phyloP scores from a whole-genome alignment of 73 alveolate species.

The Paramecium sonneborni region DNA sequence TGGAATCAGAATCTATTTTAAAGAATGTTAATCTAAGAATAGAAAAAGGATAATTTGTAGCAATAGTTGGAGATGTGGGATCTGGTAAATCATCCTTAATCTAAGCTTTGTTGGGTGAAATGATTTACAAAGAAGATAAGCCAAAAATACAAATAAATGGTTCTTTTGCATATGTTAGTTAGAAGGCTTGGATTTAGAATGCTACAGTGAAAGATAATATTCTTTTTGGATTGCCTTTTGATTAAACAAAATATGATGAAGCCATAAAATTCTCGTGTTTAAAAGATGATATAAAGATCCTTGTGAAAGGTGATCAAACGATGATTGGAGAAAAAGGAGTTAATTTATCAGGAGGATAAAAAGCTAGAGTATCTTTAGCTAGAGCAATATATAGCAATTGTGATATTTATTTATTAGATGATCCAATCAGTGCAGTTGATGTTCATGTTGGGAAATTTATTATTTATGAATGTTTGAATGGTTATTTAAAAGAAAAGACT shows the following conservation, averaged over 20 bases:
- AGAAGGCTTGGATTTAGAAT: constrained; percentile 93
- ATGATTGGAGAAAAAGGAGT: constrained; percentile 97
- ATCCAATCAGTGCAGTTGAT: constrained; percentile 62
- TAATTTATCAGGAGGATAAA: constrained; percentile 97
- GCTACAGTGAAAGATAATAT: constrained; percentile 94
- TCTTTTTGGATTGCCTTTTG: constrained; percentile 83
- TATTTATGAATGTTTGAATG: constrained; percentile 22
- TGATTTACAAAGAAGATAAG: constrained; percentile 53
- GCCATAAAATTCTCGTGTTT: constrained; percentile 86
- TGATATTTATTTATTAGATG: constrained; percentile 83
- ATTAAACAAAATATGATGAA: constrained; percentile 80
- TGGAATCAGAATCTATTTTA: background rate
- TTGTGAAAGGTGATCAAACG: constrained; percentile 87
- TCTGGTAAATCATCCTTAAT: constrained; percentile 68
- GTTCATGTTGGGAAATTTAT: constrained; percentile 63
- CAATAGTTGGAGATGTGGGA: constrained; percentile 69
- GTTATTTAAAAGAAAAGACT: constrained; percentile 26
- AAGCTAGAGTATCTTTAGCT: constrained; percentile 94
- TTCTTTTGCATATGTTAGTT: constrained; percentile 73
- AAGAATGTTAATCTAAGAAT: constrained; percentile 20
- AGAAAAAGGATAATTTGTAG: constrained; percentile 39
- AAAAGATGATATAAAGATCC: constrained; percentile 84
- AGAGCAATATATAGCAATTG: constrained; percentile 88
- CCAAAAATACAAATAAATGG: constrained; percentile 59
- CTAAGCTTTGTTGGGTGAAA: constrained; percentile 60